Evolutionary conservation across 768 basidiomycete genomes (phyloP).

Genomic region (Boletus tomentosulus): DNA sequence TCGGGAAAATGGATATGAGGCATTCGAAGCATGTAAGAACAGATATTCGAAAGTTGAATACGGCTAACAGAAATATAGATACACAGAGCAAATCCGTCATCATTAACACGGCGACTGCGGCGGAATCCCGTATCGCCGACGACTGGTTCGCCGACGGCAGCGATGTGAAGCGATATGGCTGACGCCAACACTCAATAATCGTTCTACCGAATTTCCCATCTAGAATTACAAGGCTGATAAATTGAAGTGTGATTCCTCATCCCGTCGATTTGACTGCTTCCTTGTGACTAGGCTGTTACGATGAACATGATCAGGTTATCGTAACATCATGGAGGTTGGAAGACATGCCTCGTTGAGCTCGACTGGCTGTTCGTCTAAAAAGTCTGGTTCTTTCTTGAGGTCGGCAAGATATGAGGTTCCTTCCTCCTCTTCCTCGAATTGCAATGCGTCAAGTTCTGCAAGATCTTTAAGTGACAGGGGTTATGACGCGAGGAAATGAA

Average conservation of each 20-base stretch:
- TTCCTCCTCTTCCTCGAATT: constrained; percentile 90
- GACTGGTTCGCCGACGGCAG: constrained; percentile 74
- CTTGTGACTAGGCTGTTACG: constrained; percentile 39
- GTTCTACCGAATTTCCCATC: not conserved
- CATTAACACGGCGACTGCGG: constrained; percentile 61
- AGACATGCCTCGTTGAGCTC: constrained; percentile 56
- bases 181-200: constrained; percentile 14
- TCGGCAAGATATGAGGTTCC: constrained; percentile 85
- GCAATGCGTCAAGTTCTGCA: constrained; percentile 89
- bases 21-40: constrained; percentile 67
- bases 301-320: not conserved
- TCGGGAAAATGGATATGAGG: constrained; percentile 81
- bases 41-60: not conserved
- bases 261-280: constrained; percentile 57
- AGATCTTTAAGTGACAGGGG: constrained; percentile 1
- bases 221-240: no score
- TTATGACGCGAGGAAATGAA: not conserved
- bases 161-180: constrained; percentile 63
- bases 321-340: not conserved
- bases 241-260: constrained; percentile 6
- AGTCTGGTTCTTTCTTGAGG: constrained; percentile 85
- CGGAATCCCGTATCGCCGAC: constrained; percentile 55
- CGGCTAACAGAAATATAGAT: constrained; percentile 42
- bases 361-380: constrained; percentile 83
- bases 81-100: constrained; percentile 82